phyloP scores from a whole-genome alignment of 257 asterid species.

The Nicotiana tabacum region DNA sequence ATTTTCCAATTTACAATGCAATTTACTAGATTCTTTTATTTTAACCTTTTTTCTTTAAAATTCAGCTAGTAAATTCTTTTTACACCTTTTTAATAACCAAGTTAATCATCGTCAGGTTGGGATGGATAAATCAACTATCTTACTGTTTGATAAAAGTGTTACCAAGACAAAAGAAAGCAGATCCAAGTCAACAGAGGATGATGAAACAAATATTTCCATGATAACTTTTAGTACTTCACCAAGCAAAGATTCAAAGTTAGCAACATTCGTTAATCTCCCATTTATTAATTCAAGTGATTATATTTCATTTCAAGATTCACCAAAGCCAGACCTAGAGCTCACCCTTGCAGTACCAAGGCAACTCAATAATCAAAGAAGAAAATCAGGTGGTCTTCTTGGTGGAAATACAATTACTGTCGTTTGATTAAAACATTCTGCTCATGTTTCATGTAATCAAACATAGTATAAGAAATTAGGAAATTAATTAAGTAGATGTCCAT shows the following conservation, averaged over 20 bases:
- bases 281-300: background rate
- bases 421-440: background rate
- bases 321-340: slow-evolving; percentile 18
- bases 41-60: background rate
- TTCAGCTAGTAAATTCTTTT: background rate
- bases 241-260: slow-evolving; percentile 1
- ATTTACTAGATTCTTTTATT: background rate
- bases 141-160: background rate
- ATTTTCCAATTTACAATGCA: background rate
- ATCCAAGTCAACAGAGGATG: background rate
- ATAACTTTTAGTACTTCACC: slow-evolving; percentile 13
- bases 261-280: background rate
- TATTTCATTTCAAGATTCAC: background rate
- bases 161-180: background rate
- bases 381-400: background rate
- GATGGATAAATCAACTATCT: background rate
- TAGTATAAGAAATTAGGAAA: background rate
- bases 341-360: slow-evolving; percentile 21
- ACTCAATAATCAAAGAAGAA: background rate
- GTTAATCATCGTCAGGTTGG: slow-evolving; percentile 1
- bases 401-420: slow-evolving; percentile 13
- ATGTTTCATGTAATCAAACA: background rate
- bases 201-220: background rate
- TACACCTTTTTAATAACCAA: background rate
- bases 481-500: background rate